These are phyloP conservation scores for Zasmidium angulare DNA, from an alignment of 2,329 filamentous ascomycete genomes.

Conservation along the genomic window DNA sequence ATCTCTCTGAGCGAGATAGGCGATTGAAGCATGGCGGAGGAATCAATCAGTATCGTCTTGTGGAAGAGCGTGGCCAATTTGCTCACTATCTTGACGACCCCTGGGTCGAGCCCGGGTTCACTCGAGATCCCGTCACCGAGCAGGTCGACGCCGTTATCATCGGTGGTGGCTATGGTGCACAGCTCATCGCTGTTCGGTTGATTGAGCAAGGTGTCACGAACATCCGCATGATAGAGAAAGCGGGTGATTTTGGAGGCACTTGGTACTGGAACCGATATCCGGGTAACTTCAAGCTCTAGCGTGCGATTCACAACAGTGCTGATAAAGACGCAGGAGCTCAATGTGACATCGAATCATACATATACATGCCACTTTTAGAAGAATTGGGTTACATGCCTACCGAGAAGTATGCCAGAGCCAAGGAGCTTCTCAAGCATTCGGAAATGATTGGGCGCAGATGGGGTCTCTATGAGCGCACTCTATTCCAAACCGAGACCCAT, in stretches of 20 bases:
- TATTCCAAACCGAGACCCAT: slow-evolving; percentile 32
- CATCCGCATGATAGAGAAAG: slow-evolving; percentile 24
- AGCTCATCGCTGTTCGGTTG: slow-evolving; percentile 21
- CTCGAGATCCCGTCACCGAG: slow-evolving; percentile 20
- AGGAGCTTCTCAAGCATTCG: slow-evolving; percentile 43
- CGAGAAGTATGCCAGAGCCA: slow-evolving; percentile 35
- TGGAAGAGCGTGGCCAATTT: slow-evolving; percentile 21
- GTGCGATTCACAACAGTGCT: not conserved
- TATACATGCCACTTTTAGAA: slow-evolving; percentile 47
- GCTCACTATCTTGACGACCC: slow-evolving; percentile 20
- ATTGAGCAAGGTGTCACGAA: slow-evolving; percentile 24
- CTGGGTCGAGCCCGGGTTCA: slow-evolving; percentile 17
- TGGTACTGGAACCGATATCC: slow-evolving; percentile 37
- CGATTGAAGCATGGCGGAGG: slow-evolving; percentile 19
- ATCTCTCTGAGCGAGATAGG: slow-evolving; percentile 21
- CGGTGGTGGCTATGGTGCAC: slow-evolving; percentile 24
- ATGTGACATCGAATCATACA: slow-evolving; percentile 49
- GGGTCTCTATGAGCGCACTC: slow-evolving; percentile 42
- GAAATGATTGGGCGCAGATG: slow-evolving; percentile 22
- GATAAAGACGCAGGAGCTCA: slow-evolving; percentile 48
- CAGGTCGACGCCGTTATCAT: slow-evolving; percentile 22
- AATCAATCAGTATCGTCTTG: slow-evolving; percentile 22
- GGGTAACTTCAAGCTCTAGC: not conserved
- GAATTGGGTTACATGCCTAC: slow-evolving; percentile 44
- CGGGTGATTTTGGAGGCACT: slow-evolving; percentile 43